Evolutionary conservation across 495 filamentous ascomycete species (phyloP), one percentile per base, ranked within the genome.

Genomic region (Cudoniella acicularis): DNA sequence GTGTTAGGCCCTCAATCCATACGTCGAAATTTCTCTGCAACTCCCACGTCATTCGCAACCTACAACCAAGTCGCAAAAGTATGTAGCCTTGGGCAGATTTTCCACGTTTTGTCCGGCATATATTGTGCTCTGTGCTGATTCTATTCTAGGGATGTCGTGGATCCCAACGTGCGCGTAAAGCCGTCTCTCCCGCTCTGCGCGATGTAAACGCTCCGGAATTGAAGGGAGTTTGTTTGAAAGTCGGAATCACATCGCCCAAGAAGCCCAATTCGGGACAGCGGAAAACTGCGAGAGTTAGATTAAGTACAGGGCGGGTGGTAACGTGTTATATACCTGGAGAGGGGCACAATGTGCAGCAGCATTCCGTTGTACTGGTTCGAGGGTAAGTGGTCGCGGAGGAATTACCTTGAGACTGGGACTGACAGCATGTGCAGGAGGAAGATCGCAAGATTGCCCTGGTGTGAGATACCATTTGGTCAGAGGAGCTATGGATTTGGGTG

Each of bases 331-430:
- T 98, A 66, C 90, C 91, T 18, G 95, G 94, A 63, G 91, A 98
- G 83, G 93, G 94, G 27, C 94, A 98, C 77, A 98, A 98, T 78
- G 90, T 96, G 62, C 93, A 96, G 79, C 94, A 98, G 82, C 94
- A 99, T 79, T 91, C 87, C 69, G 94, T 98, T 27, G 94, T 98
- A 52, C 77, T 97, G 60, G 92, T 98, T 11, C 80, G 94, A 57
- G 94, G 94, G 48, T 50, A 50, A 26, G 48, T 50, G 10, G 6
- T 10, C 10, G 18, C 10, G 8, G 8, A 9, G 36, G 36, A 41
- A 9, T 41, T 11, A 6, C 18, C 20, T 50, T 8, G 10, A 20
- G 21, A 6, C 10, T 9, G 9, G 3, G 48, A 50, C 20, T 23
- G 48, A 50, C 8, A 3, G 48, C 20, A 24, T 8, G 2, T 50